Base-by-base conservation (phyloP, 805 yeast species). In the Pichia occidentalis region DNA sequence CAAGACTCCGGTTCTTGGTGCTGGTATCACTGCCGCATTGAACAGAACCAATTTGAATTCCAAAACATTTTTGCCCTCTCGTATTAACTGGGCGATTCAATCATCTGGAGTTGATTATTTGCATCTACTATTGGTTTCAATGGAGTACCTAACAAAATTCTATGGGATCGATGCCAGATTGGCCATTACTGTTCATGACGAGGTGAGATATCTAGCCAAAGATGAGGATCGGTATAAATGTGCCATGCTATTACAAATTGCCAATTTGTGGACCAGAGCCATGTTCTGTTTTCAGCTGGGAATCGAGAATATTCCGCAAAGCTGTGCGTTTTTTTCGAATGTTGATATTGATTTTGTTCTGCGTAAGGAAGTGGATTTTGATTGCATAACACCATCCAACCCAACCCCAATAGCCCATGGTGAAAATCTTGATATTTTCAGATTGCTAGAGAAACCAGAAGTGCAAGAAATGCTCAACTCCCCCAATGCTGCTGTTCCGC, bases 71-170 rank as follows among this genome's bases (percentile, higher is more conserved):
- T 61, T 92, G 47, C 92, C 98, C 0, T 86, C 96, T 2, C 63
- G 99, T 51, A 80, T 88, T 46, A 92, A 92, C 53, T 92, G 99
- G 99, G 85, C 96, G 1, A 92, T 92, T 54, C 99, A 92, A 58
- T 85, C 96, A 17, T 85, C 96, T 1, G 99, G 98, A 25, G 99
- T 94, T 14, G 98, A 92, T 57, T 92, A 94, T 53, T 66, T 92
- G 36, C 99, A 92, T 56, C 57, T 92, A 28, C 58, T 92, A 43
- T 70, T 90, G 34, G 74, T 86, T 4, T 75, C 95, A 0, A 88
- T 94, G 97, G 84, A 85, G 41, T 85, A 87, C 51, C 65, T 92
- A 49, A 66, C 74, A 28, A 68, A 74, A 27, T 71, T 68, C 44
- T 90, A 77, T 58, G 53, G 64, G 4, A 64, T 94, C 9, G 72